Evolutionary conservation across 805 yeast species (phyloP), one percentile per base, ranked within the genome.

Genomic region (Lipomyces spencermartinsiae): DNA sequence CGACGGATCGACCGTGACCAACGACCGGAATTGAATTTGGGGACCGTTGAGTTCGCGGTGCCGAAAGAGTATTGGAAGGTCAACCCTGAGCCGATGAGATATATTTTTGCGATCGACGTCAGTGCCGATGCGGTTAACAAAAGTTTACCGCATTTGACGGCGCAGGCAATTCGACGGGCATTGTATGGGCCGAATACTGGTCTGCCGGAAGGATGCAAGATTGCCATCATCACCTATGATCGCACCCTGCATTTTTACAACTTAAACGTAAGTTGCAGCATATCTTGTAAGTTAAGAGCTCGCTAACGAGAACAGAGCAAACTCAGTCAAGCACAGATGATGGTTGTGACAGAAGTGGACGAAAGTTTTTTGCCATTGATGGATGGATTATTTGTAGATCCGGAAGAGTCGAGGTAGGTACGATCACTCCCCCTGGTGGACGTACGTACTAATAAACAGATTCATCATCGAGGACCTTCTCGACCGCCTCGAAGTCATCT

Each of bases 1-100:
- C 82, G 85, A 62, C 83, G 97, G 73, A 78, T 85, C 9, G 97
- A 92, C 78, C 82, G 85, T 71, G 80, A 78, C 46, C 80, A 81
- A 56, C 83, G 93, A 60, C 93, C 97, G 0, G 98, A 94, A 75
- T 81, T 94, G 60, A 86, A 85, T 69, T 84, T 82, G 58, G 98
- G 98, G 16, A 91, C 93, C 12, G 93, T 92, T 70, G 99, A 95
- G 74, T 85, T 91, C 69, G 77, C 87, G 5, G 97, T 92, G 2
- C 97, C 97, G 1, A 78, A 82, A 16, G 86, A 84, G 57, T 94
- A 92, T 78, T 88, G 91, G 78, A 80, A 83, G 46, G 74, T 71
- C 2, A 76, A 77, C 7, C 82, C 87, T 7, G 73, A 78, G 19
- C 86, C 89, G 1, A 79, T 91, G 66, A 89, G 86, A 74, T 91